Base-by-base conservation (phyloP, 306 rosid species). In the Castanea crenata region DNA sequence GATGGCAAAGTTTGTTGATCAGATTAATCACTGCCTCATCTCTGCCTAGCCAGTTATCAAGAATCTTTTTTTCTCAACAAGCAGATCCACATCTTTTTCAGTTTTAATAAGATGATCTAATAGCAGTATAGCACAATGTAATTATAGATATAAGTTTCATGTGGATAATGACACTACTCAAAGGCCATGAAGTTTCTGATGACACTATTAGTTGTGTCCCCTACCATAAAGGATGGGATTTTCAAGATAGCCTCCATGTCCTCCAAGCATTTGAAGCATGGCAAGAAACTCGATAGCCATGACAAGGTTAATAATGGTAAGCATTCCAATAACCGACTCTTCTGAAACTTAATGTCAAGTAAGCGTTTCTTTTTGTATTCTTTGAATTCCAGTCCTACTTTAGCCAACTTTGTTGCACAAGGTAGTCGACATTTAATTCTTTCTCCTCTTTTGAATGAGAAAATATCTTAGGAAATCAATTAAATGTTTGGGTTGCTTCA, bases 131-230 rank as follows among this genome's bases (percentile, higher is more conserved):
- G 18, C 64, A 44, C 25, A 3, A 85, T 23, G 15, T 85, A 85
- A 12, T 71, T 73, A 73, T 81, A 81, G 11, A 85, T 12, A 32
- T 81, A 71, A 25, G 79, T 13, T 1, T 74, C 2, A 1, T 16
- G 0, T 1, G 85, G 78, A 51, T 81, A 80, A 32, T 71, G 74
- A 27, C 81, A 81, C 56, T 80, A 80, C 73, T 80, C 82, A 27
- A 84, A 41, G n/a, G 87, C 85, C 79, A 80, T 73, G 5, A 84
- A 19, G 51, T 84, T 84, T 56, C 82, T 44, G 5, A 77, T 12
- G 16, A 82, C 5, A 55, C 68, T 15, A 6, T 78, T 81, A 0
- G 81, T 78, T 1, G n/a, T 15, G 44, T 70, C 41, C 3, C 74
- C 59, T 0, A 74, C n/a, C 14, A 0, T 11, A 23, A 81, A 44